Evolutionary conservation across 768 basidiomycete genomes (phyloP), one percentile per base, ranked within the genome.

Genomic region (Pleurotus eryngii): DNA sequence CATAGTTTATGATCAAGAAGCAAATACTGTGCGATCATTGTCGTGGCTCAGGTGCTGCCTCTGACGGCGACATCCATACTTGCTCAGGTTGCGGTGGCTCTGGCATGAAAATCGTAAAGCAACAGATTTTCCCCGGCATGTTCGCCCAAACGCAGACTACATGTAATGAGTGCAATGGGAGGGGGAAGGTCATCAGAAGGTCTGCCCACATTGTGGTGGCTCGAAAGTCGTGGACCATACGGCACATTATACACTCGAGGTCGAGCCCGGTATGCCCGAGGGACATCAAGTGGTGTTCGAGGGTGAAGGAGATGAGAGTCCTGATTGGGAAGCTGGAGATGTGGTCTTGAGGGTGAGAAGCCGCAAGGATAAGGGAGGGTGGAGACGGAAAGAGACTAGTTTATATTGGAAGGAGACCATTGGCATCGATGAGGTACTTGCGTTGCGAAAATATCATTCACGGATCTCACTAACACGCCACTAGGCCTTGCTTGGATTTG

Each of bases 111-210:
- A 70, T 97, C 20, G 82, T 87, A 48, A 87, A 92, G 56, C 94
- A 97, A 67, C 97, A 95, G 74, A 91, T 99, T 59, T 95, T 96
- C 80, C 95, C 95, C 2, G 95, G 95, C 22, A 97, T 97, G 95
- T 91, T 88, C 65, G 90, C 92, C 0, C 92, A 95, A 70, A 85
- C 85, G 11, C 92, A 95, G 73, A 78, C 82, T 43, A 84, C 89
- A 55, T 95, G 89, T 72, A 86, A 85, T 56, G 85, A 90, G 40
- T 98, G 96, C 67, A 78, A 81, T 47, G 96, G 96, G 2, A 86
- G 89, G 40, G 94, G 95, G 9, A 85, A 81, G 60, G 76, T 87
- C 49, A 90, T 98, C 66, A 83, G 62, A 84, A 83, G 59, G 74
- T 77, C 46, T 99, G 97, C 65, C 84, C 91, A 2, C 87, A 90